Evolutionary conservation across 345 rosid species (phyloP), one percentile per base, ranked within the genome.

Genomic region (Moringa oleifera): DNA sequence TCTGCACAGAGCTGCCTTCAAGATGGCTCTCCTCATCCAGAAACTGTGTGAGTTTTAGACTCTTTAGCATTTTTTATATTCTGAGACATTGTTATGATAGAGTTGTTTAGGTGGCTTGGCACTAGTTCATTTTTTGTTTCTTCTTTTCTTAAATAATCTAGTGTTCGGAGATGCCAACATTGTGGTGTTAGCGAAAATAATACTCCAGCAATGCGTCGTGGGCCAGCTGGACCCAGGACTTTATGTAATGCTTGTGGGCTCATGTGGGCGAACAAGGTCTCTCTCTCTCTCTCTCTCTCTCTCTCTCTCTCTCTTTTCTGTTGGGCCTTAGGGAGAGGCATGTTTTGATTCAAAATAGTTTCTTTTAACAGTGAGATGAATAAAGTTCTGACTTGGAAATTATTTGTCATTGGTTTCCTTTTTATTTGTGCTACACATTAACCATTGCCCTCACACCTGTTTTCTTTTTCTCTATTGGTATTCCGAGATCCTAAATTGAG

Each of bases 191-290:
- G 79, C 64, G 94, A 82, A 80, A 82, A 72, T 66, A 80, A 73
- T 61, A 87, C 90, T 57, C 90, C 94, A 23, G 87, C 87, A 53
- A 87, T 87, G 94, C 94, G 90, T 56, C 90, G 94, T 62, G 94
- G 94, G 33, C 94, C 94, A 53, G 86, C 83, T 72, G 94, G 94
- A 68, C 90, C 94, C 25, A 84, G 94, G 69, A 87, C 90, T 55
- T 73, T 87, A 57, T 87, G 90, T 69, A 87, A 87, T 60, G 94
- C 94, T 6, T 87, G 94, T 61, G 94, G 94, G 53, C 83, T 87
- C n/a, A 87, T 87, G 94, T 87, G 94, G 94, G 90, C 94, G 20
- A 87, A 87, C 73, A 87, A 84, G 90, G 94, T 87, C 25, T 23
- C 20, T 55, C 19, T 17, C 36, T 55, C 41, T 55, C 54, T 51